These are phyloP conservation scores for Globisporangium alternatum DNA, from an alignment of 352 stramenopile genomes.

Conservation along the genomic window DNA sequence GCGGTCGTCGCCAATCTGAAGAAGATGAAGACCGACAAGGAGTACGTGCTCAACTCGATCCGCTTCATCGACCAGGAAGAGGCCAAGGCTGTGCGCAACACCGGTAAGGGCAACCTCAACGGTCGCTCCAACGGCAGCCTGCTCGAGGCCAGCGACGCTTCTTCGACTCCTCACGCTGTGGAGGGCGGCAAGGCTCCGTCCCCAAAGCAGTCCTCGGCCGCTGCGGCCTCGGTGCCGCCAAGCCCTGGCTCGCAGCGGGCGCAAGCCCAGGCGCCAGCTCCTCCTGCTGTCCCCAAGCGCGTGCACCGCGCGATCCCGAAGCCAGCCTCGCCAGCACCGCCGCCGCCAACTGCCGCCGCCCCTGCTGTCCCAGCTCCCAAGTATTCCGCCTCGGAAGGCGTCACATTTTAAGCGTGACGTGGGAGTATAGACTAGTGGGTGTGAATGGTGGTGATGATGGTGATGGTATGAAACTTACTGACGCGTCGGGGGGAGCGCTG, in stretches of 20 bases:
- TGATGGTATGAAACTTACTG: constrained; percentile 13
- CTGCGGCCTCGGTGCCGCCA: constrained; percentile 17
- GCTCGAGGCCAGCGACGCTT: constrained; percentile 31
- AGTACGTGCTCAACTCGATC: constrained; percentile 88
- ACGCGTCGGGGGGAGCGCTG: constrained; percentile 3
- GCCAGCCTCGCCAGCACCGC: constrained; percentile 15
- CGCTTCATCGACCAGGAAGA: constrained; percentile 89
- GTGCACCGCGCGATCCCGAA: constrained; percentile 23
- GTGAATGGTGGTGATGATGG: constrained; percentile 3
- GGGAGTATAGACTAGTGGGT: constrained; percentile 4
- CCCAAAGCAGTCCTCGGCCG: constrained; percentile 26
- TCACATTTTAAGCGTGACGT: constrained; percentile 17
- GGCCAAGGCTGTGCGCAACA: constrained; percentile 80
- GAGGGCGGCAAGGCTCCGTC: constrained; percentile 22
- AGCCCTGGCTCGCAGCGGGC: constrained; percentile 8
- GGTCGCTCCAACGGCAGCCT: constrained; percentile 40
- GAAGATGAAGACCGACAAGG: constrained; percentile 87
- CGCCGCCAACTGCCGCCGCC: constrained; percentile 5
- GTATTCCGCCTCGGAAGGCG: not conserved
- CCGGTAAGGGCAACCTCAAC: constrained; percentile 56
- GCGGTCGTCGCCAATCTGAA: constrained; percentile 64
- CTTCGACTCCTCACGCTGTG: not conserved
- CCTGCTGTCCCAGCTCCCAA: constrained; percentile 15
- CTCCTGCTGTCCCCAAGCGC: constrained; percentile 16
- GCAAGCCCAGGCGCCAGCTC: not conserved